These are phyloP conservation scores for Malus domestica DNA, from an alignment of 306 rosid genomes.

Conservation along the genomic window DNA sequence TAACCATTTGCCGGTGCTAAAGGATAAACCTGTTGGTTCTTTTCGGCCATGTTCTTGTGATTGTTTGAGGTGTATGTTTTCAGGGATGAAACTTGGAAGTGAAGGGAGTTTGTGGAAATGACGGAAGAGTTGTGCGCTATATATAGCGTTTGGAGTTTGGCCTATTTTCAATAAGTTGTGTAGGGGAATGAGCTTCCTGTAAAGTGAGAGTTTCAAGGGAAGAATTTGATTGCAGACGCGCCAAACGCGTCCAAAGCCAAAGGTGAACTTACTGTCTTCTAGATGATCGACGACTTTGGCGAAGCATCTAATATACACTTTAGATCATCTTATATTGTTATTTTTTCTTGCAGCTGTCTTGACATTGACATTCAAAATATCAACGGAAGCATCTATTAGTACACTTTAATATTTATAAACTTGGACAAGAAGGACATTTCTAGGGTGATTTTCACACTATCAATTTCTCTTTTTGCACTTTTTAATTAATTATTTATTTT, in stretches of 20 bases:
- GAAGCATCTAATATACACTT: not conserved
- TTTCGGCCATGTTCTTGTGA: not conserved
- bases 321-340: not conserved
- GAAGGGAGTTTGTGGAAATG: not conserved
- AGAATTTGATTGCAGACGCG: not conserved
- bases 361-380: not conserved
- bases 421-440: no score
- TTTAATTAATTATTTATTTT: no score
- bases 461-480: no score
- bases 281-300: not conserved
- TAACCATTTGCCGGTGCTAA: not conserved
- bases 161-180: not conserved
- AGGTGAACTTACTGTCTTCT: not conserved
- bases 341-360: not conserved
- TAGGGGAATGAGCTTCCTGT: not conserved
- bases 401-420: no score
- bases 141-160: not conserved
- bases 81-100: not conserved
- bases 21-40: not conserved
- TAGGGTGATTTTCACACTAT: no score
- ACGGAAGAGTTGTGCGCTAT: not conserved
- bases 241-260: not conserved
- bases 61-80: not conserved
- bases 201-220: not conserved
- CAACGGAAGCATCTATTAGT: not conserved